phyloP scores from a whole-genome alignment of 441 rosid genomes.

The Bocquillonia castaneifolia region DNA sequence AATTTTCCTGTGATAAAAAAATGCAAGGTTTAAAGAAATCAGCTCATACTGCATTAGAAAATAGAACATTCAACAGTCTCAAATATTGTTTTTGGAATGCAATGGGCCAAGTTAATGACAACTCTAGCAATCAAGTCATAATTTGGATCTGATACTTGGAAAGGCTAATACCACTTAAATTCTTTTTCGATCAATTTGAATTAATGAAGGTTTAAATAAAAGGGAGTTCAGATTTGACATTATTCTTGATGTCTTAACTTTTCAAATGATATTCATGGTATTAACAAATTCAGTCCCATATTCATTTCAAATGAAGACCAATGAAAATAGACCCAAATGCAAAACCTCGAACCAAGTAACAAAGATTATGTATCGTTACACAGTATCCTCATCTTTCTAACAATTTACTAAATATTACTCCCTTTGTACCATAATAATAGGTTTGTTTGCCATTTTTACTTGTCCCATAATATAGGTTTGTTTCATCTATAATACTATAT shows the following conservation, averaged over 20 bases:
- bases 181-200: not conserved
- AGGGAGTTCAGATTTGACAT: not conserved
- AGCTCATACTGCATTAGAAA: not conserved
- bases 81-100: not conserved
- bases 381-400: not conserved
- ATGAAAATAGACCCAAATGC: not conserved
- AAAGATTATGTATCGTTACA: not conserved
- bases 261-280: no score
- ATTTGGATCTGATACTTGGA: not conserved
- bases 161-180: not conserved
- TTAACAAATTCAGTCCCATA: no score
- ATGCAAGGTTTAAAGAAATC: not conserved
- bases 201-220: not conserved
- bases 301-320: not conserved
- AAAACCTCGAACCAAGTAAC: not conserved
- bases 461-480: no score
- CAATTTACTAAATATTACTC: not conserved
- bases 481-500: no score
- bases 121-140: not conserved
- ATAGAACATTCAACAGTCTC: not conserved
- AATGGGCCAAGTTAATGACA: not conserved
- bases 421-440: no score
- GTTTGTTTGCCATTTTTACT: no score
- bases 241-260: no score
- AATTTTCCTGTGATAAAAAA: conserved; percentile 56